Evolutionary conservation across 2,329 filamentous ascomycete genomes (phyloP).

Genomic region (Colletotrichum paranaense): DNA sequence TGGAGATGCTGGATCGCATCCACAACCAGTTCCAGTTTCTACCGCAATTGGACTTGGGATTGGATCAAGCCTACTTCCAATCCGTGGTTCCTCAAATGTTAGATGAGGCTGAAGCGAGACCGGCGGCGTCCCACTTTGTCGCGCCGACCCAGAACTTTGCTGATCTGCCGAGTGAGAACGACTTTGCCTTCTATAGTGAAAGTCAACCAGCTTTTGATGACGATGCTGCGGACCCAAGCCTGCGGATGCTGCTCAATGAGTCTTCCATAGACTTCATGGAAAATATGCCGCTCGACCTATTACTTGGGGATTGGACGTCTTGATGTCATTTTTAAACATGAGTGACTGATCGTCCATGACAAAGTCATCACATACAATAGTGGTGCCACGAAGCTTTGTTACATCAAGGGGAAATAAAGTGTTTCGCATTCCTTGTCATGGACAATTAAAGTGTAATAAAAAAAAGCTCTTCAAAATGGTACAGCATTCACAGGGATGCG

Average conservation of each 20-base stretch:
- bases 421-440: not conserved
- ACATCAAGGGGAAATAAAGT: not conserved
- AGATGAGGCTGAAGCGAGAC: not conserved
- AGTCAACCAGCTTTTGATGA: constrained; percentile 4
- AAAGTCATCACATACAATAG: not conserved
- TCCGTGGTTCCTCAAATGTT: not conserved
- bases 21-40: constrained; percentile 15
- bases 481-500: not conserved
- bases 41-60: not conserved
- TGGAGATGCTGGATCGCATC: constrained; percentile 23
- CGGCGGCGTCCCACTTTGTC: not conserved
- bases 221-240: not conserved
- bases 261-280: constrained; percentile 7
- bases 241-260: constrained; percentile 14
- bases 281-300: constrained; percentile 6
- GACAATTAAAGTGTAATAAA: not conserved
- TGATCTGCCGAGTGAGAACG: constrained; percentile 9
- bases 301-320: constrained; percentile 7
- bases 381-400: not conserved
- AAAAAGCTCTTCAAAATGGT: too few relatives aligned
- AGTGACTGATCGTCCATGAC: not conserved
- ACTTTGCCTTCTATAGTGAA: constrained; percentile 12
- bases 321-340: not conserved
- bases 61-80: not conserved
- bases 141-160: not conserved